Conservation (phyloP, 2,329 filamentous ascomycete species). For the Aspergillus carbonarius region DNA sequence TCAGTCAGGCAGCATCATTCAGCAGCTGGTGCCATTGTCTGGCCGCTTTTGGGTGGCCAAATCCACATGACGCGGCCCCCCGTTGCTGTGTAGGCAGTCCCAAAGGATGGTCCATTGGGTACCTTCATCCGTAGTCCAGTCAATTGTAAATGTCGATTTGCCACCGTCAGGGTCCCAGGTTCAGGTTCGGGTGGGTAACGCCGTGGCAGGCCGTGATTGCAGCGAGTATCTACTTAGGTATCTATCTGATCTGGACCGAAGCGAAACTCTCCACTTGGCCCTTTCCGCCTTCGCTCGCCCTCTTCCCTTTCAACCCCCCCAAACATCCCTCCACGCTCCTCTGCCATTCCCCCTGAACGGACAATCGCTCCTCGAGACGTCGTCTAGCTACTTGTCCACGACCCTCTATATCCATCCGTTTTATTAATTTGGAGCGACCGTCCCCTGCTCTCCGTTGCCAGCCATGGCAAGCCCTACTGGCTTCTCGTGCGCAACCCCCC, state of each 20-base stretch:
- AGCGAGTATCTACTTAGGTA: neutral
- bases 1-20: neutral
- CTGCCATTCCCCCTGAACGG: neutral
- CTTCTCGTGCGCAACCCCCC: slow-evolving; percentile 44
- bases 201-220: neutral
- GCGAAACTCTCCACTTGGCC: slow-evolving; percentile 21
- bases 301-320: slow-evolving; percentile 14
- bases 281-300: slow-evolving; percentile 19
- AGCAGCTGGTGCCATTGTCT: slow-evolving; percentile 16
- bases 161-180: neutral
- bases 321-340: slow-evolving; percentile 1
- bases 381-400: slow-evolving; percentile 7
- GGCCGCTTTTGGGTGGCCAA: slow-evolving; percentile 15
- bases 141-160: neutral
- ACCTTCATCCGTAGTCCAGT: neutral
- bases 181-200: neutral
- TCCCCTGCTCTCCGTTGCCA: slow-evolving; percentile 28
- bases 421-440: slow-evolving; percentile 14
- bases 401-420: neutral
- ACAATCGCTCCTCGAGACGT: slow-evolving; percentile 1
- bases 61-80: slow-evolving; percentile 18
- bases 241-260: slow-evolving; percentile 11
- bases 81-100: neutral
- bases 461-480: slow-evolving; percentile 47
- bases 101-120: neutral